Conservation (phyloP, 2,329 filamentous ascomycete species). For the Nothopassalora personata region DNA sequence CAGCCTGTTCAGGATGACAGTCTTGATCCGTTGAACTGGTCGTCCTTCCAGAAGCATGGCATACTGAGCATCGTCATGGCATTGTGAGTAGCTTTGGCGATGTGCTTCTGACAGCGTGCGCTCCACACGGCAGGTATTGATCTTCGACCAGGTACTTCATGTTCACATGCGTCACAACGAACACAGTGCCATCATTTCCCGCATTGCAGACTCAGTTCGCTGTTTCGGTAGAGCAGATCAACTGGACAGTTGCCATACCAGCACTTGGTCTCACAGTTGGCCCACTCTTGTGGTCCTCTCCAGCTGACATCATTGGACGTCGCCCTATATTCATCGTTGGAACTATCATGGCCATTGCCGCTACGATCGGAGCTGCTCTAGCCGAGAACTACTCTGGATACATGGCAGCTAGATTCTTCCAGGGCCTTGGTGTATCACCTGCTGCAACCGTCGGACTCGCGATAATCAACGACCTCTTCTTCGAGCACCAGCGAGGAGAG, state of each 20-base stretch:
- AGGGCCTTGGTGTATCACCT: conserved; percentile 16
- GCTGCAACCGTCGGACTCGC: conserved; percentile 17
- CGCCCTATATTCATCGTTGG: conserved; percentile 17
- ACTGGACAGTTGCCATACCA: conserved; percentile 19
- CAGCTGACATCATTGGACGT: conserved; percentile 17
- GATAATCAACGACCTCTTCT: conserved; percentile 19
- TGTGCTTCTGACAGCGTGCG: background rate
- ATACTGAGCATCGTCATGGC: conserved; percentile 15
- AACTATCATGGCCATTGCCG: conserved; percentile 13
- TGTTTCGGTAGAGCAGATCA: conserved; percentile 16
- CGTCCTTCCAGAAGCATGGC: conserved; percentile 13
- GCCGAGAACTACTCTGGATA: conserved; percentile 10
- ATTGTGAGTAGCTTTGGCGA: conserved; percentile 5
- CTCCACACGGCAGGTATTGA: background rate
- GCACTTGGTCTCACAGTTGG: conserved; percentile 13
- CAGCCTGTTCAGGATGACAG: conserved; percentile 10
- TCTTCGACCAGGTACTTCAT: conserved; percentile 14
- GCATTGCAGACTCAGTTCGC: conserved; percentile 13
- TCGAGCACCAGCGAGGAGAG: conserved; percentile 17
- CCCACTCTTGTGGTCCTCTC: conserved; percentile 15
- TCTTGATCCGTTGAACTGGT: conserved; percentile 17
- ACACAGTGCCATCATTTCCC: conserved; percentile 16
- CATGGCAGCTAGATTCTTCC: conserved; percentile 18
- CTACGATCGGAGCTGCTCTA: conserved; percentile 16
- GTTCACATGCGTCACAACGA: conserved; percentile 20